Evolutionary conservation across 177 flowering plant genomes (phyloP), one percentile per base, ranked within the genome.

Genomic region (Vitis hybrid): DNA sequence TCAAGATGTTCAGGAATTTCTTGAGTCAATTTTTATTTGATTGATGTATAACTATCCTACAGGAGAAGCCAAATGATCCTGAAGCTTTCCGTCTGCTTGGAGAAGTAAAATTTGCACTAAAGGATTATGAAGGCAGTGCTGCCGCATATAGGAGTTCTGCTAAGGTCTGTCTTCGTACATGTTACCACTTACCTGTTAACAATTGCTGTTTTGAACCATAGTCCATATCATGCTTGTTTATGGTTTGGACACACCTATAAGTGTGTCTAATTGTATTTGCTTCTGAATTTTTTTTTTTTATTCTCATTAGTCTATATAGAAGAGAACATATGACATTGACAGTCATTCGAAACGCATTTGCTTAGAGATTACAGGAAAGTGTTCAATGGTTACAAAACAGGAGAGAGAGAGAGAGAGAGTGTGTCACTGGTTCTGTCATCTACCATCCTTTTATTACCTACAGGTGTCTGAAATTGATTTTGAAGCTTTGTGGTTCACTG

Each of bases 71-170:
- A 68, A 77, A 58, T 71, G 95, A 90, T 57, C 88, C 89, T 68
- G 95, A 92, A 61, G 96, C 83, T 72, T 90, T 84, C 73, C 97
- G 94, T 68, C 84, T 94, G 79, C 96, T 91, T 66, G 97, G 94
- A 71, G 97, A 92, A 80, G 91, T 94, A 46, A 92, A 89, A 79
- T 94, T 76, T 78, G 85, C 83, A 69, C 91, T 92, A 41, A 90
- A 87, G 76, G 96, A 95, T 82, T 92, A 85, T 82, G 92, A 86
- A 50, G 95, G 95, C 58, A 91, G 97, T 82, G 85, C 76, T 65
- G 73, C 86, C 75, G 97, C 97, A 20, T 94, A 90, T 76, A 90
- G 73, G 81, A 80, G 60, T 73, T 77, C 97, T 64, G 71, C 80
- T 74, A 77, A 68, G 84, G 98, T 94, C n/a, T 79, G 86, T 77